Base-by-base conservation (phyloP, 2,329 filamentous ascomycete genomes). In the Colletotrichum incanum region DNA sequence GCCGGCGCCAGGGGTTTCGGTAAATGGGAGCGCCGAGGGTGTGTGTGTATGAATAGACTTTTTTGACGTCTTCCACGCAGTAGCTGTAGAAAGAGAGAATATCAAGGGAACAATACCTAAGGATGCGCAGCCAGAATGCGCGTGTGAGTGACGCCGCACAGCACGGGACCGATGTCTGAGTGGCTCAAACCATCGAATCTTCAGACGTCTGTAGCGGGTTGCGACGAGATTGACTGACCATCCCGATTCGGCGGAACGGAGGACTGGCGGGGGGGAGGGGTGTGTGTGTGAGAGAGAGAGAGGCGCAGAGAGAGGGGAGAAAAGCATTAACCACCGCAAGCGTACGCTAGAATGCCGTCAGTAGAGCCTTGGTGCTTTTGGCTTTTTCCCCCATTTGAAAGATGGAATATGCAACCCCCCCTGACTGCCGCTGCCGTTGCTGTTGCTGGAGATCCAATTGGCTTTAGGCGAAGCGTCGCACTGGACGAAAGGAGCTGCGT, bases 191-290 rank as follows among this genome's bases (percentile, higher is more conserved):
- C 69, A 69, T 72, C 9, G 66, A 72, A 60, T 72, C 54, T 72
- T 65, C 70, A 72, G 66, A 65, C 59, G 39, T 72, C 59, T 70
- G 70, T 58, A 72, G 69, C 69, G 69, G 64, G 59, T 55, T 70
- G 65, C 65, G 54, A 64, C 59, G 49, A 45, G n/a, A 71, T 39
- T 67, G 49, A 39, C 54, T 39, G 28, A 37, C 72, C 64, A 71
- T 73, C 69, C 69, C 64, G 61, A 73, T 73, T 73, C 72, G 72
- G 72, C 72, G 65, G 63, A 74, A 73, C 72, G 72, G 72, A 74
- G 61, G 52, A 43, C n/a, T 55, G n/a, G 52, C n/a, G 23, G 34
- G 23, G 45, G 8, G 45, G 16, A 12, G 26, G 50, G 59, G 28
- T 23, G 65, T 20, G n/a, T 9, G 58, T 8, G 28, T n/a, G 43